Conservation (phyloP, 1,284 basidiomycete genomes). For the Lentinula novae-zelandiae region DNA sequence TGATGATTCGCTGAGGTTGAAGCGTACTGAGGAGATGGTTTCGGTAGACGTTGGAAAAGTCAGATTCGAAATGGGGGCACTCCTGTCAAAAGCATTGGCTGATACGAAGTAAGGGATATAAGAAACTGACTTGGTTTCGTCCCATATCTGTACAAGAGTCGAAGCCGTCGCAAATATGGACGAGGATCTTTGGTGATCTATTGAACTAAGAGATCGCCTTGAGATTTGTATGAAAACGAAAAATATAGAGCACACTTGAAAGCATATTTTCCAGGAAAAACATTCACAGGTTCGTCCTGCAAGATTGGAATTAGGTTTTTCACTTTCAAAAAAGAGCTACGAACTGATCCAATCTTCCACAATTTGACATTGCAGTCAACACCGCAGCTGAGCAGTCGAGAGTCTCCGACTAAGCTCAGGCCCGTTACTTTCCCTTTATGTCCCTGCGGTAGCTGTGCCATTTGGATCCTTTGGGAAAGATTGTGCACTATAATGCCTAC, state of each 20-base stretch:
- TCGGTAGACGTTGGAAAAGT: conserved; percentile 83
- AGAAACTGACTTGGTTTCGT: conserved; percentile 78
- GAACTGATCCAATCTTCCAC: conserved; percentile 57
- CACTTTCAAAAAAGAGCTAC: conserved; percentile 14
- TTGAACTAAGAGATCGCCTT: conserved; percentile 52
- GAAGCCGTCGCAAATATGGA: conserved; percentile 93
- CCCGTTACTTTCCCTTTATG: conserved; percentile 94
- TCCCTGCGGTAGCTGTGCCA: conserved; percentile 73
- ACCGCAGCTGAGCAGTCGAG: conserved; percentile 85
- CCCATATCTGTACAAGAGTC: conserved; percentile 94
- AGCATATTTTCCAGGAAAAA: conserved; percentile 79
- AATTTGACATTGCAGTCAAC: conserved; percentile 91
- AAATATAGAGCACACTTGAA: conserved; percentile 57
- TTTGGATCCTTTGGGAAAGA: conserved; percentile 63
- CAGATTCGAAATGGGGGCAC: conserved; percentile 75
- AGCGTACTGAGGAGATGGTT: conserved; percentile 84
- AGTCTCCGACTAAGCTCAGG: conserved; percentile 66
- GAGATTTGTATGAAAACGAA: background rate
- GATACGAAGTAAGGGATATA: background rate
- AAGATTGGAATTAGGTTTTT: background rate
- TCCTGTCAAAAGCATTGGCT: conserved; percentile 35
- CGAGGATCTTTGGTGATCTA: conserved; percentile 90
- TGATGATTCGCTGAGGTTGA: conserved; percentile 92
- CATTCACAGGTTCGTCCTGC: conserved; percentile 57
- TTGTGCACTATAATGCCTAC: conserved; percentile 89